Base-by-base conservation (phyloP, 148 eudicot species). In the Spergularia bocconei region DNA sequence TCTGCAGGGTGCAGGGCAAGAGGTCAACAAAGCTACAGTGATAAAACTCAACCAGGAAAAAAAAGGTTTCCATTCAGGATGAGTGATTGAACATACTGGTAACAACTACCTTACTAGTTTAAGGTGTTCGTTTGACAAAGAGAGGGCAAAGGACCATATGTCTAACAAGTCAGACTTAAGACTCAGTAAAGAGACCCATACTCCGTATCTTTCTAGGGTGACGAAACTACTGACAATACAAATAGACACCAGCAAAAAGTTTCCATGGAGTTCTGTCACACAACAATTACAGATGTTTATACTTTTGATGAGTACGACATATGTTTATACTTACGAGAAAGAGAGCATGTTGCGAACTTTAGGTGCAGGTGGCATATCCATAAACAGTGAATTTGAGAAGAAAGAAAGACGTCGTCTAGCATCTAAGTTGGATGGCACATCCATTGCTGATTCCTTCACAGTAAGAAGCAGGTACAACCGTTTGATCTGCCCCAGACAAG, bases 321-420 rank as follows among this genome's bases (percentile, higher is more conserved):
- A 47, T 23, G 44, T 12, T 52, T 51, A 11, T n/a, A 91, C 96
- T 81, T 86, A 96, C 99, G 96, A 92, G 86, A 96, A 96, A 11
- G 99, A 92, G 52, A 96, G 96, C 99, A 96, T 96, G 77, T 96
- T 91, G 78, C 99, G 93, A 54, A 96, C 99, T 92, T 92, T 91
- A 25, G 99, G 99, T 63, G 99, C 89, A 17, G 84, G 71, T 59
- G 99, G 99, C 99, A 96, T 96, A 69, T 91, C 91, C 99, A 92
- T 92, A 67, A 96, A 96, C 77, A 96, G 88, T n/a, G 99, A 96
- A 84, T 96, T 96, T 23, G 97, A 88, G 80, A 96, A 96, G 85
- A 89, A 96, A 52, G 99, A 92, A 57, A 96, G 93, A 20, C 99
- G 93, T 67, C 99, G 87, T 58, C 97, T 87, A 65, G 99, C 99